These are phyloP conservation scores for Smallanthus sonchifolius DNA, from an alignment of 129 eudicot species.

Conservation along the genomic window DNA sequence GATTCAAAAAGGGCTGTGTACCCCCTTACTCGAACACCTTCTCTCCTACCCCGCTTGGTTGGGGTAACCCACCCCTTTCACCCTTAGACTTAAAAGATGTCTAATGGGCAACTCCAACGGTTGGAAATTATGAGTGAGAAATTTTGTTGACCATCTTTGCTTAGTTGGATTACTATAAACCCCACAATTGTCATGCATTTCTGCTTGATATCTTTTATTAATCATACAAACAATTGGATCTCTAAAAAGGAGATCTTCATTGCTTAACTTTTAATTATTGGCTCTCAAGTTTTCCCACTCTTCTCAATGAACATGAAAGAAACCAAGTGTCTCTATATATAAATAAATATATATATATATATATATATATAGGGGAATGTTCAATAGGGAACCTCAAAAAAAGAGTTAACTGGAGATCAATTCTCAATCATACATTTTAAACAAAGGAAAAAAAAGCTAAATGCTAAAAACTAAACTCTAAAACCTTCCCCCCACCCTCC, in stretches of 20 bases:
- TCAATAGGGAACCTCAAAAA: no score
- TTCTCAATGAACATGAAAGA: conserved; percentile 8
- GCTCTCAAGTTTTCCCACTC: conserved; percentile 23
- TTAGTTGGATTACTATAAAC: not conserved
- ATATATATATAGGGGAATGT: no score
- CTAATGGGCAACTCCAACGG: not conserved
- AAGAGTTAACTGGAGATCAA: no score
- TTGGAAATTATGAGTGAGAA: not conserved
- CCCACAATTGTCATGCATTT: conserved; percentile 4
- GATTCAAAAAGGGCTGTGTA: no score
- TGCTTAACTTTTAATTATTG: conserved; percentile 14
- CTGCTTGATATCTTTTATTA: conserved; percentile 3
- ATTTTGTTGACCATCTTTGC: not conserved
- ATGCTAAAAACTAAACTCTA: no score
- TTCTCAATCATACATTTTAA: no score
- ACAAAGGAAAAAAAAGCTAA: no score
- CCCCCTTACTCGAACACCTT: no score
- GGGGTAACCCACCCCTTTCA: no score
- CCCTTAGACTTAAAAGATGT: not conserved
- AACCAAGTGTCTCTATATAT: not conserved
- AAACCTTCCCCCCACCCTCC: no score
- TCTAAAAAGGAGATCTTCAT: conserved; percentile 18
- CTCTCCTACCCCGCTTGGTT: no score
- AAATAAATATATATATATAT: no score
- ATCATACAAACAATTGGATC: conserved; percentile 6